Evolutionary conservation across 768 basidiomycete genomes (phyloP), one percentile per base, ranked within the genome.

Genomic region (Mycena vulgaris): DNA sequence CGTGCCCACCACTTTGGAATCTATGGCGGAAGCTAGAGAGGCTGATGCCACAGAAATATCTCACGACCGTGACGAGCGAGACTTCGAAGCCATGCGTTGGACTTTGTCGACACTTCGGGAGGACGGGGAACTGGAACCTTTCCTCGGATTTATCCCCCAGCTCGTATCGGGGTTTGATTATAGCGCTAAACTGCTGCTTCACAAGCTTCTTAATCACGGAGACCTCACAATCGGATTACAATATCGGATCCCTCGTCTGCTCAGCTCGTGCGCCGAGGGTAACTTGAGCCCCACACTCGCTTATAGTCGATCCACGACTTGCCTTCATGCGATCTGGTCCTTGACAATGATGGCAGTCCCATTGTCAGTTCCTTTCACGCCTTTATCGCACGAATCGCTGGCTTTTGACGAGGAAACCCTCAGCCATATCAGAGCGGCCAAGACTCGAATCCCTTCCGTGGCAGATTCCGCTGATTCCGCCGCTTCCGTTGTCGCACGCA

Each of bases 311-410:
- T 79, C 81, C 0, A 71, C 75, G 39, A 79, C 80, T 0, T 83
- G 81, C 69, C 71, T 83, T 16, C 79, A 79, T 27, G 81, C 84
- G 6, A 84, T 84, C 16, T 83, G 83, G 83, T 83, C 84, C 1
- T 71, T 85, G 49, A 80, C 78, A n/a, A 83, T 85, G 82, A 80
- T 85, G 76, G 75, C 80, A 17, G 77, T 83, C 19, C 81, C 81
- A 30, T 61, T 60, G 61, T 62, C 49, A 51, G 56, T 62, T 47
- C 39, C 72, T 45, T 69, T 63, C 30, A 19, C 62, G 2, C 42
- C 60, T 31, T 51, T 65, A 16, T 76, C 73, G 14, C 72, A 75
- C 9, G 59, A 68, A 40, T 75, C 72, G 1, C 74, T 81, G 27
- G 70, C 75, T 17, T 84, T 84, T 57, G 81, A 80, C 61, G 82